These are phyloP conservation scores for Ogataea angusta DNA, from an alignment of 805 yeast species.

Conservation along the genomic window DNA sequence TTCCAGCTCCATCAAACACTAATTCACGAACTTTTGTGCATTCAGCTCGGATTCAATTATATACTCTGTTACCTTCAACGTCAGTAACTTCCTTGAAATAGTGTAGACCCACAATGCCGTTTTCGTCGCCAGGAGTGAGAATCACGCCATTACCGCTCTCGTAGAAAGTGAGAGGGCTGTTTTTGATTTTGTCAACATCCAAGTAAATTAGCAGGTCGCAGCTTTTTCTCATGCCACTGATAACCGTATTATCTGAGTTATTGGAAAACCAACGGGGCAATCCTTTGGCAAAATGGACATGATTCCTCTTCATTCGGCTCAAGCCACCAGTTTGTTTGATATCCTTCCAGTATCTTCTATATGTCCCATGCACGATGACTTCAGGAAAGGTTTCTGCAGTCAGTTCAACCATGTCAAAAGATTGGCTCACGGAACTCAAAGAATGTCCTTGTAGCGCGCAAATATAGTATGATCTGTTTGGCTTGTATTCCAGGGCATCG, in stretches of 20 bases:
- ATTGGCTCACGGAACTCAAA: slow-evolving; percentile 39
- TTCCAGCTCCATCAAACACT: slow-evolving; percentile 9
- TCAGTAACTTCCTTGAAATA: slow-evolving; percentile 38
- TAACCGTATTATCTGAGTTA: slow-evolving; percentile 33
- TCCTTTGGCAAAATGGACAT: slow-evolving; percentile 79
- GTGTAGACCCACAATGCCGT: slow-evolving; percentile 47
- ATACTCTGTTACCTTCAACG: slow-evolving; percentile 13
- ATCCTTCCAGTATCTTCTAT: slow-evolving; percentile 38
- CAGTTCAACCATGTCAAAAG: slow-evolving; percentile 30
- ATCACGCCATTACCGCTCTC: slow-evolving; percentile 74
- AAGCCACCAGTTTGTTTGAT: slow-evolving; percentile 59
- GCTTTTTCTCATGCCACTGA: slow-evolving; percentile 71
- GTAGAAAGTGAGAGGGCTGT: slow-evolving; percentile 48
- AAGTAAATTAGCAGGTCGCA: slow-evolving; percentile 60
- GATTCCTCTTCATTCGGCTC: slow-evolving; percentile 70
- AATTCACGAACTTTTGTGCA: slow-evolving; percentile 3
- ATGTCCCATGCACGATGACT: slow-evolving; percentile 79
- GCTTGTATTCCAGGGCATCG: slow-evolving; percentile 4
- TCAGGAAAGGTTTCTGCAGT: slow-evolving; percentile 42
- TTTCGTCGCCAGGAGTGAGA: slow-evolving; percentile 55
- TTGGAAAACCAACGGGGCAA: slow-evolving; percentile 32
- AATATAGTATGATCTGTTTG: slow-evolving; percentile 37
- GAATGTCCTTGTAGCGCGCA: slow-evolving; percentile 96
- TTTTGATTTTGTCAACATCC: slow-evolving; percentile 47
- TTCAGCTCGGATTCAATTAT: neutral